Evolutionary conservation across 352 stramenopile genomes (phyloP), one percentile per base, ranked within the genome.

Genomic region (Globisporangium echinulatum): DNA sequence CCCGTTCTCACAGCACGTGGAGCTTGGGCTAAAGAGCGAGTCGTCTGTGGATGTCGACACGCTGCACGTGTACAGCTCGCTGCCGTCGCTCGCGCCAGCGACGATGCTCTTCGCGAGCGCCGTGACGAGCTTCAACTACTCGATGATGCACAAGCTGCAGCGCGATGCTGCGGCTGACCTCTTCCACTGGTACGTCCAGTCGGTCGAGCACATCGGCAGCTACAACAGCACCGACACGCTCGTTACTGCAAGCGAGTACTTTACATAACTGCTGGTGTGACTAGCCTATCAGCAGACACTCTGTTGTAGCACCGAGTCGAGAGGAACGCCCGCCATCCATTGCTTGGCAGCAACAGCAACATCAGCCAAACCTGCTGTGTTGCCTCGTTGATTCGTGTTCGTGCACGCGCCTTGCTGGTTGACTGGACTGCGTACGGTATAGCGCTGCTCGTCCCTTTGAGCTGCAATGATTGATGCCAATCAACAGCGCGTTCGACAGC

Each of bases 61-160:
- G 8, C 51, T 85, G 25, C 75, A 87, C 47, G 66, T 84, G 36
- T 87, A 85, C 63, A 85, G 68, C 43, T 79, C 77, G 50, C 62
- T 81, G 37, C 75, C 77, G 38, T 84, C 75, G 19, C 69, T 87
- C 11, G 66, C 73, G 52, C 74, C 77, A 10, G 77, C 75, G 17
- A 72, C 64, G 57, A 82, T 76, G 59, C 47, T 87, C 13, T 85
- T 76, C 60, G 54, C 82, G 51, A 79, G 71, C 49, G 71, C 69
- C 0, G 70, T 82, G 13, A 72, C 71, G 50, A 59, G 67, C 17
- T 88, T 88, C 61, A 72, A 81, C 58, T 88, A 86, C 59, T 69
- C 75, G 17, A 69, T 88, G 52, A 88, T 88, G 78, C 61, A 75
- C 67, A 88, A 88, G 56, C 61, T 88, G 46, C 62, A 82, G 50